Base-by-base conservation (phyloP, 2,329 filamentous ascomycete genomes). In the Diaporthe velutina region DNA sequence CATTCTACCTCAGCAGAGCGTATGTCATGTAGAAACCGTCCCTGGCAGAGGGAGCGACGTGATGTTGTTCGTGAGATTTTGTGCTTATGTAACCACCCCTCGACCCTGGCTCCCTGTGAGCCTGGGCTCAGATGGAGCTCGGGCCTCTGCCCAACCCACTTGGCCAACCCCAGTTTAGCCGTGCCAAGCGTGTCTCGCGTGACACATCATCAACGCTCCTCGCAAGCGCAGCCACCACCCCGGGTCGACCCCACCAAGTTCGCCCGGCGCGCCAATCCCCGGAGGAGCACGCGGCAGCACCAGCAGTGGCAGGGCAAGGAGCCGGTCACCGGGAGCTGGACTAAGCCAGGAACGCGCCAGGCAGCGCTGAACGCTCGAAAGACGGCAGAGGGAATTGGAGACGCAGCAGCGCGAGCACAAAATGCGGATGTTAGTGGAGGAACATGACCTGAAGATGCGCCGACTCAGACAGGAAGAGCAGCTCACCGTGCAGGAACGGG, bases 171-270 rank as follows among this genome's bases (percentile, higher is more conserved):
- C 45, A 10, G 54, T 35, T 35, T 33, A 22, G 12, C 22, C 22
- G n/a, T 15, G 55, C 55, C 55, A 58, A 40, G 57, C 22, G 57
- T 35, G 38, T 61, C 35, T 12, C 15, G 58, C 25, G n/a, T 61
- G 35, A 66, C 60, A 35, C 28, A 66, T 48, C 42, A 66, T 17
- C 58, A 45, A 48, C 25, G 42, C 13, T 50, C 28, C 40, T 48
- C 40, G 19, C 60, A 33, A 33, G 60, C 60, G 28, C 60, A n/a
- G 60, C 60, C 60, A 48, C 40, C 60, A 10, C 40, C 60, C 19
- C 28, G 60, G 25, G 60, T 64, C 15, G 25, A 64, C 58, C 60
- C 40, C 40, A 33, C 19, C 60, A 64, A 33, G 9, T 33, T 48
- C 60, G 25, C 60, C 17, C 25, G 40, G 25, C 60, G 60, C 60